A percentile compares a stretch with the other conserved stretches of the same genome.
Evolutionary conservation across 1,284 basidiomycete species (phyloP).

Genomic region (Mycosarcoma maydis): DNA sequence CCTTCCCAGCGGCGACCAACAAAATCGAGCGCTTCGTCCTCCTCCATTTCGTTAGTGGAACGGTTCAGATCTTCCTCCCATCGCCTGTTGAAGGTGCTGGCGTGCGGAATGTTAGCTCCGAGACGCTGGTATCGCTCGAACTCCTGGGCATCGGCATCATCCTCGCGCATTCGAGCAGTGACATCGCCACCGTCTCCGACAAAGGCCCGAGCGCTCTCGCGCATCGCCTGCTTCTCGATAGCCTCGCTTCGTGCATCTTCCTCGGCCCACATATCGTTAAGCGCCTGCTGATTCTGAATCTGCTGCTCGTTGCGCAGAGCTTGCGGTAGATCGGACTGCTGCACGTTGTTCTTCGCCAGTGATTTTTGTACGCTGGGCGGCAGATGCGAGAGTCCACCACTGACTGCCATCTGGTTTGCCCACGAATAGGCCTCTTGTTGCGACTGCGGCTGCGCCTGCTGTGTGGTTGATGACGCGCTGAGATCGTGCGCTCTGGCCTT

Average conservation of each 20-base stretch:
- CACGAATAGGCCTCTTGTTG: slow-evolving; percentile 46
- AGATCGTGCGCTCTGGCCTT: slow-evolving; percentile 49
- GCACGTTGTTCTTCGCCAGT: slow-evolving; percentile 13
- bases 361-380: slow-evolving; percentile 37
- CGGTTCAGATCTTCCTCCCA: slow-evolving; percentile 56
- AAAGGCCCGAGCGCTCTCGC: slow-evolving; percentile 37
- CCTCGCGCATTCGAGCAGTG: slow-evolving; percentile 56
- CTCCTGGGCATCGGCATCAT: slow-evolving; percentile 58
- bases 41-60: slow-evolving; percentile 33
- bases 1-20: slow-evolving; percentile 63
- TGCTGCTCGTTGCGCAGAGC: slow-evolving; percentile 19
- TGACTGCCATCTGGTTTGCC: slow-evolving; percentile 45
- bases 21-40: slow-evolving; percentile 67
- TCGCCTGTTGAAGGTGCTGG: slow-evolving; percentile 27
- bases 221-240: slow-evolving; percentile 36
- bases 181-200: slow-evolving; percentile 62
- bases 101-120: slow-evolving; percentile 47
- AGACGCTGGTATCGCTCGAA: slow-evolving; percentile 56
- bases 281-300: slow-evolving; percentile 30
- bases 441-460: slow-evolving; percentile 16
- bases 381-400: slow-evolving; percentile 23
- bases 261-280: slow-evolving; percentile 63
- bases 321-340: slow-evolving; percentile 13
- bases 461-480: background rate
- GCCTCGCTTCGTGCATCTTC: slow-evolving; percentile 57